Base-by-base conservation (phyloP, 2,329 filamentous ascomycete genomes). In the Hysterium pulicare region DNA sequence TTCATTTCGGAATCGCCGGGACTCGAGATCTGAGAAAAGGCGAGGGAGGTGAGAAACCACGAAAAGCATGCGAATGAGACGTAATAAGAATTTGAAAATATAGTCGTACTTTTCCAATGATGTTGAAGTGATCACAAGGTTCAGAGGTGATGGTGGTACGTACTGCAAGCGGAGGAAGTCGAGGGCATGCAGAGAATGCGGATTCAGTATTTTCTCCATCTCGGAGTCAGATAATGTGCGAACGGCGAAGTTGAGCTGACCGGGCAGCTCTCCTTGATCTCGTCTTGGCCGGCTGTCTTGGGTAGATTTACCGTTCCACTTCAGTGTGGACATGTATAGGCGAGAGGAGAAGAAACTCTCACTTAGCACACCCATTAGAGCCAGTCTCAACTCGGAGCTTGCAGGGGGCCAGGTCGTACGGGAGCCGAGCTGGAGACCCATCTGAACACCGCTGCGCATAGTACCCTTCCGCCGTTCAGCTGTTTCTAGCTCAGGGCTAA, bases 151-250 rank as follows among this genome's bases (percentile, higher is more conserved):
- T 0, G 90, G 85, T 0, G 90, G 77, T 31, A 84, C 86, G 67
- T 96, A 97, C 34, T 90, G 86, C 6, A 98, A 71, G 2, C 88
- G 82, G 13, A 98, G 73, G 58, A 98, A 97, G 66, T 97, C 93
- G n/a, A 97, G 74, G 0, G 93, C 93, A 59, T 91, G 83, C 15
- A 97, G 76, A 0, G 84, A 86, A 59, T 87, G 79, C 0, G 89
- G 83, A 55, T 97, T 81, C 75, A 94, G 83, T 64, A 90, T 91
- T 48, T 78, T 82, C 40, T 89, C 81, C 36, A 95, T 87, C 53
- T 96, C 90, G 35, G 84, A 83, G 6, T 82, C 75, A 0, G 83
- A 78, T 48, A 97, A 75, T 16, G 61, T 57, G 28, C 93, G 85
- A 19, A 98, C 85, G 0, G 87, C 82, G 61, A 98, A 97, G 63